Conservation (phyloP, 441 rosid genomes). For the Mallotus repandus region DNA sequence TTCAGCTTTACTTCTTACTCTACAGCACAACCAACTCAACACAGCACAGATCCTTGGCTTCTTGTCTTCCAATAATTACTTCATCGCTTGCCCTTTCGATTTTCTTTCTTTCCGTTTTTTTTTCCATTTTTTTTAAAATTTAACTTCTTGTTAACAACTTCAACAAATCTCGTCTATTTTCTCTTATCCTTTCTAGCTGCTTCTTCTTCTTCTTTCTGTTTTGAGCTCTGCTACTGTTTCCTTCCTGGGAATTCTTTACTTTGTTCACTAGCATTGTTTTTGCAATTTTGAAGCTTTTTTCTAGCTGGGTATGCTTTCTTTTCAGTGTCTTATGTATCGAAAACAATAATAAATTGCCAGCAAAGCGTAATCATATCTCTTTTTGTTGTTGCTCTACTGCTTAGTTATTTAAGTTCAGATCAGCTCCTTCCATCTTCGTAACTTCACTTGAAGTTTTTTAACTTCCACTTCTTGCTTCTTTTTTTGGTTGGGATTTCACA, state of each 20-base stretch:
- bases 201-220: neutral
- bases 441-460: neutral
- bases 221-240: conserved; percentile 2
- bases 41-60: neutral
- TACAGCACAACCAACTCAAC: neutral
- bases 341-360: neutral
- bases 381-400: neutral
- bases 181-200: conserved; percentile 2
- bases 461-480: neutral
- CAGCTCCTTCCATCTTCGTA: neutral
- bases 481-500: neutral
- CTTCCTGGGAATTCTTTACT: conserved; percentile 4
- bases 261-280: neutral
- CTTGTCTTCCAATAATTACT: neutral
- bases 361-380: neutral
- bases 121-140: neutral
- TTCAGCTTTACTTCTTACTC: neutral
- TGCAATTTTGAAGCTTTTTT: neutral
- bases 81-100: neutral
- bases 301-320: neutral
- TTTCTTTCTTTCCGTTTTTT: neutral
- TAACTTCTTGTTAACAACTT: neutral
- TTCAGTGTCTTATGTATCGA: neutral
- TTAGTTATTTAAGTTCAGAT: neutral
- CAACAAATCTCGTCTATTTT: neutral